Percentiles rank a stretch among this genome's conserved stretches.
Evolutionary conservation across 202 grass and related monocot genomes (phyloP).

Genomic region (Zoysia matrella): DNA sequence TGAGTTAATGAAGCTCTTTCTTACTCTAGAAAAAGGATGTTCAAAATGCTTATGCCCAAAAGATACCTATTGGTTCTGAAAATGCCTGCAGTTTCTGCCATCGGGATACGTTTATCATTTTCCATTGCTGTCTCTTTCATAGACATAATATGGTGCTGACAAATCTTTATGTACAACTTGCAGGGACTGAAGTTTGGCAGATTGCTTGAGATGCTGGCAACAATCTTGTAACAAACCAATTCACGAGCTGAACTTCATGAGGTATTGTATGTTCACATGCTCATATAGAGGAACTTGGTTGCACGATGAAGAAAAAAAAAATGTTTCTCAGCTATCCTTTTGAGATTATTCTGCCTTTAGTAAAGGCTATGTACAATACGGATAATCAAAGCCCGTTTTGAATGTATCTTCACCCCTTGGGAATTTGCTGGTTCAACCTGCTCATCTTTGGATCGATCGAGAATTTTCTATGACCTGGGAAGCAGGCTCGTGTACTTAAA

Average conservation of each 20-base stretch:
- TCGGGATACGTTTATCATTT: no score
- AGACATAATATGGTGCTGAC: constrained; percentile 23
- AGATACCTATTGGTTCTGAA: not conserved
- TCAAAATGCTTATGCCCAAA: not conserved
- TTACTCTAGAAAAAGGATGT: not conserved
- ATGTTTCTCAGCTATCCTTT: not conserved
- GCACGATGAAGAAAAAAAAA: constrained; percentile 3
- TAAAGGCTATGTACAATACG: constrained; percentile 35
- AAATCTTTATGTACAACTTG: constrained; percentile 5
- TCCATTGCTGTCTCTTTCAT: not conserved
- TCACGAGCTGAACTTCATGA: constrained; percentile 15
- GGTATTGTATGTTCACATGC: constrained; percentile 19
- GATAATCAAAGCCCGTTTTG: constrained; percentile 4
- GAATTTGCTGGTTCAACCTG: not conserved
- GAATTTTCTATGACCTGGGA: not conserved
- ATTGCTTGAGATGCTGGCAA: constrained; percentile 21
- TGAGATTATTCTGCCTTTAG: not conserved
- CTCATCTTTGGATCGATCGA: not conserved
- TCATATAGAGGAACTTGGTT: not conserved
- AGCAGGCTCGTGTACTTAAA: not conserved
- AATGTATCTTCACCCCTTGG: not conserved
- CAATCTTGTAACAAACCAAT: not conserved
- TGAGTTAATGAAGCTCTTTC: not conserved
- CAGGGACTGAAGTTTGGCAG: constrained; percentile 46
- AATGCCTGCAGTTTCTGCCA: not conserved